Base-by-base conservation (phyloP, 306 rosid species). In the Acacia acuminata region DNA sequence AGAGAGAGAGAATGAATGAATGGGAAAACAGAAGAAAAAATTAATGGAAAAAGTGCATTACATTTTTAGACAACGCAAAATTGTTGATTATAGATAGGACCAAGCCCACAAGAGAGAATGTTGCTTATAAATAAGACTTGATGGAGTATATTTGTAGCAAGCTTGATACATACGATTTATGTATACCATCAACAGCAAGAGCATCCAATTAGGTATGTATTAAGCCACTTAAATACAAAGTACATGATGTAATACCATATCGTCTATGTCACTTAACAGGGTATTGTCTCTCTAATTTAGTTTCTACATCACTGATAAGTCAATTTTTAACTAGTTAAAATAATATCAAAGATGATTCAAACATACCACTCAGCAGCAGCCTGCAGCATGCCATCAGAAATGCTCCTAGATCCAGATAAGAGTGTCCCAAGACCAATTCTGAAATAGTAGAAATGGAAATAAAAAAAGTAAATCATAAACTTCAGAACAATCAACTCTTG, bases 361-460 rank as follows among this genome's bases (percentile, higher is more conserved):
- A 81, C 86, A 79, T 92, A 96, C 99, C 99, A 91, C 88, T 94
- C 99, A 8, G 98, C 97, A 27, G 98, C 99, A 66, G 97, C 94
- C 91, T 96, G 99, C 71, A 96, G 92, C 99, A 96, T 96, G 82
- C 98, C 99, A 78, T 96, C 97, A 4, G 98, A 92, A 82, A 96
- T 19, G 8, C 92, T 83, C 83, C 94, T 91, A 61, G 98, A 79
- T 65, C 99, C 99, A 79, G 97, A 94, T 73, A 96, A 84, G 51
- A 94, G 98, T 48, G 99, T 90, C 34, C 99, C 99, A 12, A 96
- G 99, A 67, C 99, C 99, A 87, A 94, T 94, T 74, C 99, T 96
- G 90, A 89, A 90, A 83, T n/a, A 77, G 79, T 61, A 68, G 27
- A 73, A 42, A 68, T 60, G 17, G 65, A 40, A 75, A 79, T 66